phyloP scores from a whole-genome alignment of 768 basidiomycete genomes.

The Amanita muscaria region DNA sequence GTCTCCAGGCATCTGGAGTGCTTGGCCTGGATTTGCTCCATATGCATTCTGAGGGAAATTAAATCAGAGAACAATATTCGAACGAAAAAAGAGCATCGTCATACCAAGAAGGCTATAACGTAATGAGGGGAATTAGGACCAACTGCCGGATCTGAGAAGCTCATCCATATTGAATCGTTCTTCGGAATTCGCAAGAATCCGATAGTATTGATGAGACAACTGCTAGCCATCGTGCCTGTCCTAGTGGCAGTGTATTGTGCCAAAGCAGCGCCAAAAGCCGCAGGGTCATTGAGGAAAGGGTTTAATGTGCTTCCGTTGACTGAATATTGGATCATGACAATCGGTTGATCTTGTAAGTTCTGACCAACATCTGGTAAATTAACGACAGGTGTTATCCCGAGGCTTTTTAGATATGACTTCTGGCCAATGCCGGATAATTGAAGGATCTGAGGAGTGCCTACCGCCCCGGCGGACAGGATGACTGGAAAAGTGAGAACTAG shows the following conservation, averaged over 20 bases:
- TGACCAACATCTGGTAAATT: constrained; percentile 28
- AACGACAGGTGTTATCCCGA: constrained; percentile 20
- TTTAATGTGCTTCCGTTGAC: constrained; percentile 22
- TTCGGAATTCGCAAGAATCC: constrained; percentile 22
- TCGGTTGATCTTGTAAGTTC: constrained; percentile 6
- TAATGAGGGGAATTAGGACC: constrained; percentile 27
- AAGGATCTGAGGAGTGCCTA: constrained; percentile 28
- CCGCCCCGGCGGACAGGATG: constrained; percentile 28
- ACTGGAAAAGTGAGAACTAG: constrained; percentile 6
- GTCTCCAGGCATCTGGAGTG: constrained; percentile 19
- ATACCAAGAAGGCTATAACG: constrained; percentile 26
- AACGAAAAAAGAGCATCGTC: not conserved
- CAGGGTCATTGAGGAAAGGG: constrained; percentile 16
- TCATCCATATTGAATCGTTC: constrained; percentile 21
- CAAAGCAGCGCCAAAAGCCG: constrained; percentile 15
- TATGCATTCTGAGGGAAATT: not conserved
- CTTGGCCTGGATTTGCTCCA: constrained; percentile 1
- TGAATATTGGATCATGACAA: constrained; percentile 11
- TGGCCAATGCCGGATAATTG: constrained; percentile 28
- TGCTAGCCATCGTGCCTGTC: constrained; percentile 17
- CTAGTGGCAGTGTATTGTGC: constrained; percentile 19
- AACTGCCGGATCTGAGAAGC: constrained; percentile 25
- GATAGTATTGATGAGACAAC: constrained; percentile 8
- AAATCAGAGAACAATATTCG: not conserved
- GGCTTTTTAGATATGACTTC: constrained; percentile 13